A percentile compares a stretch with the other conserved stretches of the same genome.
Evolutionary conservation across 192 early-diverging fungal species (phyloP).

Genomic region (Paraglomus brasilianum): DNA sequence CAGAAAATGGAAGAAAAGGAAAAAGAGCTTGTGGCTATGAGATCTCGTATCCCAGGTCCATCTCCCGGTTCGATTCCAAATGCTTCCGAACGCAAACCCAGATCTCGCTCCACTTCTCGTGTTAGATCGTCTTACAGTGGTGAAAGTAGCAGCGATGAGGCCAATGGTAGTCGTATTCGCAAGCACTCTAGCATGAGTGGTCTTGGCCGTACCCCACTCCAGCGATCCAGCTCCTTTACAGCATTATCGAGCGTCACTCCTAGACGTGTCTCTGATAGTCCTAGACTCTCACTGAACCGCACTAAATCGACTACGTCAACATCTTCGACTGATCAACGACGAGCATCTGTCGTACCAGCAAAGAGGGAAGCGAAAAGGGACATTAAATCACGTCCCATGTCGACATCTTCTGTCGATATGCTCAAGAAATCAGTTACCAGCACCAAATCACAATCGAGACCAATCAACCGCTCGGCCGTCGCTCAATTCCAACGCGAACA

Average conservation of each 20-base stretch:
- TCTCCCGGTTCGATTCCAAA: neutral
- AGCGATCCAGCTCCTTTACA: neutral
- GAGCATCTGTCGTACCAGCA: neutral
- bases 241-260: neutral
- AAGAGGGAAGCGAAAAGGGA: neutral
- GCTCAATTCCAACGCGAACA: constrained; percentile 23
- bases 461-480: constrained; percentile 30
- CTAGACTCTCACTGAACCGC: neutral
- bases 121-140: constrained; percentile 20
- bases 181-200: constrained; percentile 16
- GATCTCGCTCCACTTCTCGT: neutral
- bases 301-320: constrained; percentile 1
- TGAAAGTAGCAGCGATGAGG: constrained; percentile 29
- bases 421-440: neutral
- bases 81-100: constrained; percentile 4
- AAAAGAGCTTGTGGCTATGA: constrained; percentile 26
- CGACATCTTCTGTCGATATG: neutral
- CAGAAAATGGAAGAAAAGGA: constrained; percentile 33
- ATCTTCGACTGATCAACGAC: neutral
- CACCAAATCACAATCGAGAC: constrained; percentile 23
- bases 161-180: constrained; percentile 11
- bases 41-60: constrained; percentile 25
- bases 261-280: neutral
- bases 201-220: neutral
- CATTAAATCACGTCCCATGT: neutral